Percentiles rank a stretch among this genome's conserved stretches.
phyloP scores from a whole-genome alignment of 1,139 yeast species.

The Petasospora fabianii region DNA sequence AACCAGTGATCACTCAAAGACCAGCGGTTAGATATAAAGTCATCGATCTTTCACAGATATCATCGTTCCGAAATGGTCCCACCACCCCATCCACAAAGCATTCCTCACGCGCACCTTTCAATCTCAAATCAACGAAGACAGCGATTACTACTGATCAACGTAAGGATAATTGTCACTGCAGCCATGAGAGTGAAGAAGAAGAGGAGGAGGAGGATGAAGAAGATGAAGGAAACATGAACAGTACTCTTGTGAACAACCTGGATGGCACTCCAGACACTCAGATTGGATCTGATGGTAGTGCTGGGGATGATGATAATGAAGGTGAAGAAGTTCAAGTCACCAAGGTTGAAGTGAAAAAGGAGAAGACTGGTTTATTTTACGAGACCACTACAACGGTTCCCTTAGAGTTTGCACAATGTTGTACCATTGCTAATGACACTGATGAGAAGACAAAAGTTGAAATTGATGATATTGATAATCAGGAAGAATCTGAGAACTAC shows the following conservation, averaged over 20 bases:
- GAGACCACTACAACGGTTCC: slow-evolving; percentile 10
- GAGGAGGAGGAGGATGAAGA: not conserved
- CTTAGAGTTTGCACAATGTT: not conserved
- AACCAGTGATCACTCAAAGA: not conserved
- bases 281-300: not conserved
- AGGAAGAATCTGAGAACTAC: slow-evolving; percentile 51
- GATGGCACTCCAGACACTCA: too few relatives aligned
- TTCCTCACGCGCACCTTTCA: not conserved
- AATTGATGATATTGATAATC: slow-evolving; percentile 33
- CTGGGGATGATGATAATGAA: not conserved
- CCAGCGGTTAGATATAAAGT: not conserved
- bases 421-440: slow-evolving; percentile 5
- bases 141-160: too few relatives aligned
- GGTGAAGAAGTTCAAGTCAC: slow-evolving; percentile 5
- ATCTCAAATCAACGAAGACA: not conserved
- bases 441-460: slow-evolving; percentile 10
- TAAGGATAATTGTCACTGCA: slow-evolving; percentile 3
- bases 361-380: slow-evolving; percentile 1
- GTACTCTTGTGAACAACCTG: too few relatives aligned
- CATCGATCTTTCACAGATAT: slow-evolving; percentile 2
- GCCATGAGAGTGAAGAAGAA: not conserved
- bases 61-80: slow-evolving; percentile 8
- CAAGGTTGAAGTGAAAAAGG: not conserved
- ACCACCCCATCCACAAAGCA: not conserved
- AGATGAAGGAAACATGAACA: not conserved